Evolutionary conservation across 2,329 filamentous ascomycete species (phyloP), one percentile per base, ranked within the genome.

Genomic region (Ophidiomyces ophidiicola): DNA sequence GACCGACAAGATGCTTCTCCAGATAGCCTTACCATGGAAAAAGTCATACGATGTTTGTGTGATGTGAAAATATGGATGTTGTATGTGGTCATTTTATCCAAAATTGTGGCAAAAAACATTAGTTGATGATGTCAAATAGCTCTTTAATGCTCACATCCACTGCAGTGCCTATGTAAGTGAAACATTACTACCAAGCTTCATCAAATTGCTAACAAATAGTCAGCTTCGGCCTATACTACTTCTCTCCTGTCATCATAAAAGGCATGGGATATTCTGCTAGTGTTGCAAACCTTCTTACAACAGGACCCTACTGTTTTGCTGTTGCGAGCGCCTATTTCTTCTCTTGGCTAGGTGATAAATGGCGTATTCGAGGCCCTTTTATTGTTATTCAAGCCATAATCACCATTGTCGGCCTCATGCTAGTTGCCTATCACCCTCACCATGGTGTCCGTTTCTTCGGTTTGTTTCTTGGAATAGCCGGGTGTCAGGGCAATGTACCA

Each of bases 31-130:
- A 61, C 64, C 17, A 34, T 71, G 3, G 36, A 43, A 4, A 61
- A 58, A 34, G 75, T 76, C 52, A 47, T 74, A 10, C 43, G 54
- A 10, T 62, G 64, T 15, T 69, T 63, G 1, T 43, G 51, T 2
- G 71, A 78, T 59, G 67, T 61, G 63, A 73, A 72, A 55, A 63
- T 79, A 42, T 81, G 77, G 77, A 67, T 58, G 0, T 80, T 54
- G 41, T 52, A 50, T n/a, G 49, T 50, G n/a, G n/a, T n/a, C n/a
- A n/a, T n/a, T n/a, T 2, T 52, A 51, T 47, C 44, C 14, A 39
- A 42, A 12, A 42, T 37, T 20, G 10, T 26, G 11, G 7, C 19
- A 14, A 10, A 11, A 19, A 11, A 7, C 26, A 10, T 17, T 4
- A 28, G 24, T 26, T 34, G 36, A 39, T 21, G 28, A 5, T 18